Conservation (phyloP, 2,329 filamentous ascomycete genomes). For the Scytalidium lignicola region DNA sequence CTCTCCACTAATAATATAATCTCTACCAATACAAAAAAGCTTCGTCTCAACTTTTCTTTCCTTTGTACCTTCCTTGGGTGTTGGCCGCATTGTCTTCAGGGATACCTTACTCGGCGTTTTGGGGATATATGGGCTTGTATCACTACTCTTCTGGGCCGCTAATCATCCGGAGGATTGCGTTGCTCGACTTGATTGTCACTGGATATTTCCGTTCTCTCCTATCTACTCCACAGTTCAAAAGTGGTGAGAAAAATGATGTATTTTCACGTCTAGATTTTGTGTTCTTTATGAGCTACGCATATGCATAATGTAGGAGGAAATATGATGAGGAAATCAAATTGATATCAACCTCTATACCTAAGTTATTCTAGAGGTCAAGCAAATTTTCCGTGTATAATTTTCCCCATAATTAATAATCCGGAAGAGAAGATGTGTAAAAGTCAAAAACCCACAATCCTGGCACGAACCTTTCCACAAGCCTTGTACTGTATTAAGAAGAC, state of each 20-base stretch:
- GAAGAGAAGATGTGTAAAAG: too few species aligned
- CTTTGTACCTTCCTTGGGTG: not conserved
- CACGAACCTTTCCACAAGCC: too few species aligned
- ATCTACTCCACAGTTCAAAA: not conserved
- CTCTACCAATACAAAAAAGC: not conserved
- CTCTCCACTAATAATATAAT: slow-evolving; percentile 17
- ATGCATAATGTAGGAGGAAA: not conserved
- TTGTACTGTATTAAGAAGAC: too few species aligned
- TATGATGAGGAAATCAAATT: not conserved
- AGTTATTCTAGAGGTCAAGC: not conserved
- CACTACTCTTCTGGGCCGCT: slow-evolving; percentile 19
- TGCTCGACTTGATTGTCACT: not conserved
- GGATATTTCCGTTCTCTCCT: slow-evolving; percentile 3
- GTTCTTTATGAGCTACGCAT: not conserved
- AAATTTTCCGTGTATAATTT: too few species aligned
- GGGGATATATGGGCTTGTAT: slow-evolving; percentile 13
- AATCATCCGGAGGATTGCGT: not conserved
- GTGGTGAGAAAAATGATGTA: not conserved
- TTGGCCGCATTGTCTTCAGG: slow-evolving; percentile 6
- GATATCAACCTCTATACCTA: not conserved
- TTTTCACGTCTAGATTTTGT: not conserved
- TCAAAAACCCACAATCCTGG: too few species aligned
- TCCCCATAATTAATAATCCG: too few species aligned
- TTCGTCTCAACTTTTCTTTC: not conserved
- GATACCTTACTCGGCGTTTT: slow-evolving; percentile 17